Evolutionary conservation across 805 yeast species (phyloP).

Genomic region (Metschnikowia reukaufii): DNA sequence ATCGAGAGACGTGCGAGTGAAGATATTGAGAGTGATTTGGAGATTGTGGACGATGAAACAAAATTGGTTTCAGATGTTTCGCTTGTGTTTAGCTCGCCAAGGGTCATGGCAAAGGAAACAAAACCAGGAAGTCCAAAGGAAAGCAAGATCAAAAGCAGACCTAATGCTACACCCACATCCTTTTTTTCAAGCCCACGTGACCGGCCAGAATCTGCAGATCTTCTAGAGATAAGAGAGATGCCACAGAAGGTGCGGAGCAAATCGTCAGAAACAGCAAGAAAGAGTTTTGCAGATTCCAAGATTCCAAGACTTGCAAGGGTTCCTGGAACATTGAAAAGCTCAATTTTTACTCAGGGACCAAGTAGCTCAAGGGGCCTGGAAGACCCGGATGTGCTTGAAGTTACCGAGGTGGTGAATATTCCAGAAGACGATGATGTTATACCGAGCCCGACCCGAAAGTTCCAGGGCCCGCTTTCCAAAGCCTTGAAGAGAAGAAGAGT

Average conservation of each 20-base stretch:
- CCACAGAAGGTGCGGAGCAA: neutral
- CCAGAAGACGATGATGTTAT: neutral
- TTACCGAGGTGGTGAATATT: conserved; percentile 3
- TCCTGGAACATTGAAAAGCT: neutral
- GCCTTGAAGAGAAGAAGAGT: conserved; percentile 6
- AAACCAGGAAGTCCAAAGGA: neutral
- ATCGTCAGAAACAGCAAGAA: neutral
- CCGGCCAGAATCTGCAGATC: neutral
- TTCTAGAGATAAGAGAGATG: neutral
- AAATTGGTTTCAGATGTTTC: conserved; percentile 11
- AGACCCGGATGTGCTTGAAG: neutral
- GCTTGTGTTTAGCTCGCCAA: conserved; percentile 6
- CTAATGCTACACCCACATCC: neutral
- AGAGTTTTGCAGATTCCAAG: neutral
- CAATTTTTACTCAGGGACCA: neutral
- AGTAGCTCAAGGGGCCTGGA: neutral
- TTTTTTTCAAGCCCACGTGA: neutral
- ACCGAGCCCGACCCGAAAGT: neutral
- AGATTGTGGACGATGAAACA: conserved; percentile 14
- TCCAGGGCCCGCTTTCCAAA: neutral
- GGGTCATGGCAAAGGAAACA: neutral
- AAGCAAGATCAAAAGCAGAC: neutral
- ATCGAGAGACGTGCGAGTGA: neutral
- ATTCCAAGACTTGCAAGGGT: neutral
- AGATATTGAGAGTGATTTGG: conserved; percentile 9